Evolutionary conservation across 257 asterid genomes (phyloP), one percentile per base, ranked within the genome.

Genomic region (Cynanchum wilfordii): DNA sequence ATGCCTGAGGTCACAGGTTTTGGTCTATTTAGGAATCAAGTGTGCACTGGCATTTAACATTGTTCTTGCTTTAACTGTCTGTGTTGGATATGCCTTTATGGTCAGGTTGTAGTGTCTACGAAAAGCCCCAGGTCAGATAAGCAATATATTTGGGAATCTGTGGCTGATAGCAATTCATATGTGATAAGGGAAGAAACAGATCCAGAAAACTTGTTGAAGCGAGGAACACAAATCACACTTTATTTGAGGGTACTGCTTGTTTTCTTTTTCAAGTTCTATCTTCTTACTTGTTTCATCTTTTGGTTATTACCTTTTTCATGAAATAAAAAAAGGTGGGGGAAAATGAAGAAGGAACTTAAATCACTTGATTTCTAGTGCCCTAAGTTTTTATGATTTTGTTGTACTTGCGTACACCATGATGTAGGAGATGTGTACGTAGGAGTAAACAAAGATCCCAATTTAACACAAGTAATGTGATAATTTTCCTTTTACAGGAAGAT

Each of bases 181-280:
- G 72, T 80, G 72, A 86, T 95, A 63, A 85, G 81, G 77, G 98
- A 95, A 85, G 98, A 95, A 79, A 86, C 87, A 76, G 89, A 95
- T 80, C 92, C 97, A 30, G 79, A 77, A 29, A 92, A 95, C 22
- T 65, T 85, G 36, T 79, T 95, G 19, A 57, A 75, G 25, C 87
- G 99, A 74, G 99, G 99, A 77, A 95, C 99, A 27, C 97, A 86
- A 75, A 85, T 95, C 78, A 95, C 98, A n/a, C 97, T 95, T 60
- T 92, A 83, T 83, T 82, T 95, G 74, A 87, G 83, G 96, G 99
- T 95, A 87, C 72, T 40, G 20, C 19, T 36, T 1, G 44, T 76
- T 38, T 65, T 36, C 40, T 51, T 44, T 56, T 49, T 11, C 29
- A 12, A 24, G 1, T 49, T 25, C 69, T 65, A 20, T 9, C 45